Base-by-base conservation (phyloP, 345 rosid species). In the Orychophragmus violaceus region DNA sequence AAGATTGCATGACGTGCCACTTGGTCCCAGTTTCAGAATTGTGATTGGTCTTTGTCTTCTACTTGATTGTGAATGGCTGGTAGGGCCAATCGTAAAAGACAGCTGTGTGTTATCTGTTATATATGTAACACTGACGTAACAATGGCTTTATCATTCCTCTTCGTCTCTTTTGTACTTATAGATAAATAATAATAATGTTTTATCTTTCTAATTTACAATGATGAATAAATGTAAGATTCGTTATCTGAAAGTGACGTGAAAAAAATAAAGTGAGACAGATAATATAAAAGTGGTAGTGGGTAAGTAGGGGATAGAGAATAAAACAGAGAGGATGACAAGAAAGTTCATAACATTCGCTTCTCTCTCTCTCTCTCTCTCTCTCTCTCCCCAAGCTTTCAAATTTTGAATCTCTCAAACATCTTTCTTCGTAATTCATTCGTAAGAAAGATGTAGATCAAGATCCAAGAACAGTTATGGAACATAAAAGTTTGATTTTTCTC, bases 211-310 rank as follows among this genome's bases (percentile, higher is more conserved):
- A 4, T 14, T 48, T 19, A 48, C 39, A 36, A 18, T 59, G 30
- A 21, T 35, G 59, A 59, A 39, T 24, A 13, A 8, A 59, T 8
- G 16, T 36, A 59, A 69, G 73, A 69, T 69, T 69, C 74, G 59
- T 36, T 59, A 36, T 50, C 42, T 18, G 66, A 69, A 59, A 59
- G 66, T 59, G 74, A 68, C 65, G 5, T 33, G 1, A 33, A 35
- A 36, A 8, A 46, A 4, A 19, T 19, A 30, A 33, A 25, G 59
- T 59, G 37, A 16, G 10, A 10, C 8, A 49, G 35, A 48, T 28
- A 17, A 51, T 69, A 37, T 45, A 22, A 48, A 69, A 70, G 74
- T 70, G 62, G 17, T 51, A 59, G 67, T 60, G 74, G 53, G 35
- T 41, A 28, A 22, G 28, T 27, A 29, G 42, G 6, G 6, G 19